Percentiles rank a stretch among this genome's conserved stretches.
These are phyloP conservation scores for Hyaloscypha finlandica DNA, from an alignment of 495 filamentous ascomycete genomes.

Conservation along the genomic window DNA sequence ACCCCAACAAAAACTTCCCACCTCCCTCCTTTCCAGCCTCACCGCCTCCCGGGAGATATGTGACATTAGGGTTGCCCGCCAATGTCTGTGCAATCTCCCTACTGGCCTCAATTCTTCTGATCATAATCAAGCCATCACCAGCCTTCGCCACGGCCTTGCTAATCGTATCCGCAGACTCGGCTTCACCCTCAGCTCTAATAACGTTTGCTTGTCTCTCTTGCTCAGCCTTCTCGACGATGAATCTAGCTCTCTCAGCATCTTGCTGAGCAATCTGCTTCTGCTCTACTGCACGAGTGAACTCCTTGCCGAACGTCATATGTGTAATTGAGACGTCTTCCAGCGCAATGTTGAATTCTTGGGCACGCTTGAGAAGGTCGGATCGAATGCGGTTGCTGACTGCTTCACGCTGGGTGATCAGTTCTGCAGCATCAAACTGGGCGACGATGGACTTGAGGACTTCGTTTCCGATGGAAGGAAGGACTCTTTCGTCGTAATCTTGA, in stretches of 20 bases:
- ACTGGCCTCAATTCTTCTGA: slow-evolving; percentile 94
- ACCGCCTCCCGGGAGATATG: slow-evolving; percentile 83
- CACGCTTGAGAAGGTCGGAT: slow-evolving; percentile 89
- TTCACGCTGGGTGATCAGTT: slow-evolving; percentile 99
- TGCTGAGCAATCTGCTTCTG: slow-evolving; percentile 99
- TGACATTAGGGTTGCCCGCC: slow-evolving; percentile 90
- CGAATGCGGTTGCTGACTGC: slow-evolving; percentile 95
- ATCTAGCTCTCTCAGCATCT: slow-evolving; percentile 93
- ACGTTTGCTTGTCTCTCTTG: slow-evolving; percentile 99
- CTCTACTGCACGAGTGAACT: slow-evolving; percentile 98
- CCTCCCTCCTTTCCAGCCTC: slow-evolving; percentile 56
- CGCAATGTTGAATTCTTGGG: slow-evolving; percentile 98
- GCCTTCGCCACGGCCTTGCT: slow-evolving; percentile 87
- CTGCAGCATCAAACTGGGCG: slow-evolving; percentile 97
- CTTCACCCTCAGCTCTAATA: slow-evolving; percentile 95
- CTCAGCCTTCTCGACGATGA: slow-evolving; percentile 98
- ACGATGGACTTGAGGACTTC: slow-evolving; percentile 99
- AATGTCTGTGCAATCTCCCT: slow-evolving; percentile 94
- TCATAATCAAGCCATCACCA: slow-evolving; percentile 91
- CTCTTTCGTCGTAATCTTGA: slow-evolving; percentile 97
- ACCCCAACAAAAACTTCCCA: slow-evolving; percentile 59
- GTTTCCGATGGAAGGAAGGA: slow-evolving; percentile 99
- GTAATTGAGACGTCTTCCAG: slow-evolving; percentile 99
- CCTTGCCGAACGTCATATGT: slow-evolving; percentile 99
- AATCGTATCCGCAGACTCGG: slow-evolving; percentile 94